Evolutionary conservation across 306 rosid genomes (phyloP).

Genomic region (Cotoneaster glaucophyllus): DNA sequence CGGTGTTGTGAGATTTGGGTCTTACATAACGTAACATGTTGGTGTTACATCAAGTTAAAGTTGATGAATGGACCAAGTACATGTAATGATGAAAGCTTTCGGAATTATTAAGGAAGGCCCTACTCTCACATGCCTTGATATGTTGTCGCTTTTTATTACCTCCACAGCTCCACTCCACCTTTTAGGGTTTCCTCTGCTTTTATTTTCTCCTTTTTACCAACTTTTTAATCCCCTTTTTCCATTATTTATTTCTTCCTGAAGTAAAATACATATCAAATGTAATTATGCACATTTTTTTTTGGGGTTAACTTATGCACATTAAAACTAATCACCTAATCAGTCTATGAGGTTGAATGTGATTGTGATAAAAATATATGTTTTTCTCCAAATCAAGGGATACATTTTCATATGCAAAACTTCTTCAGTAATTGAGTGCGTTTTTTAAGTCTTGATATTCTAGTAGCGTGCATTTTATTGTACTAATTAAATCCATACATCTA

Average conservation of each 20-base stretch:
- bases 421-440: not conserved
- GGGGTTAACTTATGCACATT: not conserved
- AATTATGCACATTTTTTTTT: not conserved
- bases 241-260: not conserved
- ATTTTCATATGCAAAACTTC: not conserved
- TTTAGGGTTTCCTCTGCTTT: not conserved
- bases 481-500: not conserved
- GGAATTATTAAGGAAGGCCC: slow-evolving; percentile 21
- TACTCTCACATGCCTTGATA: not conserved
- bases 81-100: slow-evolving; percentile 4
- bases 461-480: not conserved
- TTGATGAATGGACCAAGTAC: not conserved
- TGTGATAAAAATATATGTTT: not conserved
- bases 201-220: not conserved
- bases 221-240: not conserved
- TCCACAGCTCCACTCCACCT: not conserved
- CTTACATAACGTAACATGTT: not conserved
- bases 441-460: not conserved
- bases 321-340: not conserved
- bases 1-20: too few species aligned
- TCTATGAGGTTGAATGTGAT: not conserved
- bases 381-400: too few species aligned
- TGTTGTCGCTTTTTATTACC: not conserved
- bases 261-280: not conserved
- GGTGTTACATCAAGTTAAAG: not conserved